Evolutionary conservation across 2,329 filamentous ascomycete genomes (phyloP).

Genomic region (Aspergillus sp.): DNA sequence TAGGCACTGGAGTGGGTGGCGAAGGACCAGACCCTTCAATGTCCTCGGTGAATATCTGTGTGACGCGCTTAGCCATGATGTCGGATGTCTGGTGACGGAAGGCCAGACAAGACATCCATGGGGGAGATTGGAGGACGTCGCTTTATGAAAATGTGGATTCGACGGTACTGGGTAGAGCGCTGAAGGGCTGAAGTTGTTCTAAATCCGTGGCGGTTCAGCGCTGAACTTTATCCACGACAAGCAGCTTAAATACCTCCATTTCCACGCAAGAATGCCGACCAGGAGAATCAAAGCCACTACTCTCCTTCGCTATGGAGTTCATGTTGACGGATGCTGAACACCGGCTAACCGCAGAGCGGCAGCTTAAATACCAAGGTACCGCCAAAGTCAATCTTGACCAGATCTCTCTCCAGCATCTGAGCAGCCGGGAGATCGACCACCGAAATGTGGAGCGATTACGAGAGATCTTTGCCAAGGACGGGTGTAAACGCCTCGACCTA

Average conservation of each 20-base stretch:
- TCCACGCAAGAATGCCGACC: not conserved
- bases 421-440: conserved; percentile 15
- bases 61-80: not conserved
- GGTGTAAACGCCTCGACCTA: conserved; percentile 22
- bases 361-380: conserved; percentile 23
- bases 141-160: not conserved
- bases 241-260: not conserved
- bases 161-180: not conserved
- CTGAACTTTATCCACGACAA: not conserved
- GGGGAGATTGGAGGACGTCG: not conserved
- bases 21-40: not conserved
- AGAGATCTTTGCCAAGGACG: conserved; percentile 21
- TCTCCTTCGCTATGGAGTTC: not conserved
- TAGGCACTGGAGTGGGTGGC: not conserved
- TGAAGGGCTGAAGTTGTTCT: not conserved
- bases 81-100: not conserved
- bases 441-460: conserved; percentile 22
- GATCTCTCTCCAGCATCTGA: conserved; percentile 20
- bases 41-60: not conserved
- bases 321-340: conserved; percentile 13
- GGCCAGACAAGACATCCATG: not conserved
- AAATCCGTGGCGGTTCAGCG: not conserved
- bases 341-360: conserved; percentile 17
- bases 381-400: conserved; percentile 24
- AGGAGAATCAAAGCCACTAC: not conserved